These are phyloP conservation scores for Puccinia novopanici DNA, from an alignment of 1,284 basidiomycete genomes.

Conservation along the genomic window DNA sequence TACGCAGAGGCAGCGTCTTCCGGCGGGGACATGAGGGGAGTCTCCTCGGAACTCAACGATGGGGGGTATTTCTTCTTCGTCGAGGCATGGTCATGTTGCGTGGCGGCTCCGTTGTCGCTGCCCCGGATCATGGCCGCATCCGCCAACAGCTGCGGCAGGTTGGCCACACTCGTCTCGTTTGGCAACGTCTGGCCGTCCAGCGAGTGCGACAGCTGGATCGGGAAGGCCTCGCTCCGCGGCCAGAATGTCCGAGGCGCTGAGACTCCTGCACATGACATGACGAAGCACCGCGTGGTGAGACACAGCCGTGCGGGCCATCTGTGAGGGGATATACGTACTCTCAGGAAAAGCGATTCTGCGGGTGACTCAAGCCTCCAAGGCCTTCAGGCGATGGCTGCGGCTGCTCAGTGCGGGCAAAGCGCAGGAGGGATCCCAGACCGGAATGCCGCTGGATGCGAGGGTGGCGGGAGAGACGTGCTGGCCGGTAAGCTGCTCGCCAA, in stretches of 20 bases:
- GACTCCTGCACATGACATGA: no score
- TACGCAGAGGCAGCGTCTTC: no score
- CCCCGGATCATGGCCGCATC: not conserved
- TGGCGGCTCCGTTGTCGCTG: no score
- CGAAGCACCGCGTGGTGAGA: no score
- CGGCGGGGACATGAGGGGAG: no score
- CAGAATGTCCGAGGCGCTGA: constrained; percentile 25
- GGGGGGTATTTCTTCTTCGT: not conserved
- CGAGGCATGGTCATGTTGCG: no score
- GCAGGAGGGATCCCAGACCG: not conserved
- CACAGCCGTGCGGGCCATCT: no score
- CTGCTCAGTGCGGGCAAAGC: not conserved
- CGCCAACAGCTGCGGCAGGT: not conserved
- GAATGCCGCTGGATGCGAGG: not conserved
- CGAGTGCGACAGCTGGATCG: constrained; percentile 45
- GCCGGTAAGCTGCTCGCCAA: constrained; percentile 10
- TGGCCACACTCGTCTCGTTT: constrained; percentile 24
- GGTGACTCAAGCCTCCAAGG: no score
- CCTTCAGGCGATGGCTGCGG: not conserved
- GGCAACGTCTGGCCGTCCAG: constrained; percentile 41
- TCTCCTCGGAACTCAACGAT: not conserved
- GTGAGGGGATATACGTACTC: no score
- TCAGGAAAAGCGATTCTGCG: no score
- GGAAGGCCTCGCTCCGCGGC: constrained; percentile 45
- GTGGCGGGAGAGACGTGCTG: not conserved